These are phyloP conservation scores for Exidia glandulosa DNA, from an alignment of 768 basidiomycete species.

Conservation along the genomic window DNA sequence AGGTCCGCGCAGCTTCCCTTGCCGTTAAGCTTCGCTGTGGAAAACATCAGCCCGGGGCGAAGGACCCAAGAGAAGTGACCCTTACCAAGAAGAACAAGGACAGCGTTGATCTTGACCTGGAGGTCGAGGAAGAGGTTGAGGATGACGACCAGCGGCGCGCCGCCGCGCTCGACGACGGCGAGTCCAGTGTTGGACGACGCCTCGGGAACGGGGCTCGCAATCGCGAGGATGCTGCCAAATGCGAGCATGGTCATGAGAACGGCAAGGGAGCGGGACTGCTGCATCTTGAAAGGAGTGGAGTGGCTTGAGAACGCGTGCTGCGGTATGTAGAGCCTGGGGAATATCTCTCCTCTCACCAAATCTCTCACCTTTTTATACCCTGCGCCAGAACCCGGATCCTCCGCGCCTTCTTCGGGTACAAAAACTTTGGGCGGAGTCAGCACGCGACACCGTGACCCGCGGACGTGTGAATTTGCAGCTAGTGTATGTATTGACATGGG, in stretches of 20 bases:
- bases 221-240: not conserved
- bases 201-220: not conserved
- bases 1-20: not conserved
- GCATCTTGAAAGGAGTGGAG: not conserved
- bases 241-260: not conserved
- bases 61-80: not conserved
- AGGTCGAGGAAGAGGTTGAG: not conserved
- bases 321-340: no score
- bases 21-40: not conserved
- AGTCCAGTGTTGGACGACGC: not conserved
- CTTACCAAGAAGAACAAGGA: not conserved
- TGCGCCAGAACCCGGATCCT: no score
- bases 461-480: no score
- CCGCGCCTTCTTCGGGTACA: no score
- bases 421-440: no score
- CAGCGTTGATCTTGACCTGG: not conserved
- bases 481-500: no score
- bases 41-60: not conserved
- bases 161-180: not conserved
- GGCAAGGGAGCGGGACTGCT: not conserved
- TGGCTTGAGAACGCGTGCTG: no score
- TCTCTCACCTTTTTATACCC: no score
- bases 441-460: no score
- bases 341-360: no score
- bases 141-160: not conserved